Base-by-base conservation (phyloP, 352 stramenopile genomes). In the Globisporangium canariense region DNA sequence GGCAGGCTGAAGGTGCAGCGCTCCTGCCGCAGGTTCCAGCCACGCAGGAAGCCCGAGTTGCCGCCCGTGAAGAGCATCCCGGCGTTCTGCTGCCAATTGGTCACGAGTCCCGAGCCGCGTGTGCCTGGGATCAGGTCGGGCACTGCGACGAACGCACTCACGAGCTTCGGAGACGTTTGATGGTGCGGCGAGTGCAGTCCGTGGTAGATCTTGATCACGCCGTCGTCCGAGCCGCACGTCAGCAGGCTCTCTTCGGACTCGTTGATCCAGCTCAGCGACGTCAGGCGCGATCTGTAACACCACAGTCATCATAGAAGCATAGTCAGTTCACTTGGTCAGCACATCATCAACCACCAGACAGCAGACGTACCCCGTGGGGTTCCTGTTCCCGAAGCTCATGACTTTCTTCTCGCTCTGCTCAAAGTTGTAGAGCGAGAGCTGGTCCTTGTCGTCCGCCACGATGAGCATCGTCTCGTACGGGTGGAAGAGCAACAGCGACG, bases 231-330 rank as follows among this genome's bases (percentile, higher is more conserved):
- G 20, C 93, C 98, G 45, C 94, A 97, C 5, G 98, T 89, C 40
- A 99, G 78, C 3, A 99, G 75, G 55, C 92, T 97, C 65, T 96
- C 83, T 34, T 92, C 85, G 1, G 78, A 79, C 74, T 98, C 93
- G 76, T 99, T 99, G 47, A 99, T 97, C 97, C 97, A 99, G 47
- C 78, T 87, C 25, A 98, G 79, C 0, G 95, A 93, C 32, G 97
- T 99, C 66, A 99, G 89, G 25, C 95, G 75, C 30, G 86, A 94
- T 7, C 86, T 93, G 22, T 25, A 51, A 25, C 14, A 41, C 30
- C 13, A 64, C 22, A 46, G 25, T 66, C 18, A 46, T 28, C 25
- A 28, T 28, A 28, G 25, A 28, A 28, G 2, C 25, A 28, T 28
- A 28, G 25, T 28, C 25, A 28, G 25, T 28, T 28, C 25, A 28